phyloP scores from a whole-genome alignment of 176 grass and related monocot species.

The Pharus latifolius region DNA sequence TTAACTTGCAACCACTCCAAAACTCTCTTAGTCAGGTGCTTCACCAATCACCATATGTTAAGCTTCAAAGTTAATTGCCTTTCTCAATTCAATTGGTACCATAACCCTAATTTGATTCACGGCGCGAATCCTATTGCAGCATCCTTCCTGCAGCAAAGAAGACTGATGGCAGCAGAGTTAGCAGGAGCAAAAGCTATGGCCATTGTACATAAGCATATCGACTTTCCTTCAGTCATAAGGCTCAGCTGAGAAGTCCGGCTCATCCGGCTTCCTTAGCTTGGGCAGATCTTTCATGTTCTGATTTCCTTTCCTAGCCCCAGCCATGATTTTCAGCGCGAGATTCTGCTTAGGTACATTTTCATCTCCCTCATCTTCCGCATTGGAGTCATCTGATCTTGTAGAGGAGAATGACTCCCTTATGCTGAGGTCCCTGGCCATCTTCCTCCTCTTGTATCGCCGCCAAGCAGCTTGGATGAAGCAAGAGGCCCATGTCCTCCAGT shows the following conservation, averaged over 20 bases:
- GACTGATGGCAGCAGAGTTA: not conserved
- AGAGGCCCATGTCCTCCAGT: slow-evolving; percentile 83
- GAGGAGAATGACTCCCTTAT: slow-evolving; percentile 79
- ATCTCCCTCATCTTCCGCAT: slow-evolving; percentile 27
- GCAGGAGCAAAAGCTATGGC: not conserved
- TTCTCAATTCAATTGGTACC: not conserved
- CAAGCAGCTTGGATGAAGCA: slow-evolving; percentile 95
- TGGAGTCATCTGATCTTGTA: slow-evolving; percentile 37
- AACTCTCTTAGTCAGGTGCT: not conserved
- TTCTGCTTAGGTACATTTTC: slow-evolving; percentile 32
- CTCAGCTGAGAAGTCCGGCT: slow-evolving; percentile 85
- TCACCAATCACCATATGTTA: not conserved
- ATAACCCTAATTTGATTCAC: not conserved
- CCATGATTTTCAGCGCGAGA: slow-evolving; percentile 50
- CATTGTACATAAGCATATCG: not conserved
- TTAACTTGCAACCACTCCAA: not conserved
- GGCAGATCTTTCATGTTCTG: slow-evolving; percentile 49
- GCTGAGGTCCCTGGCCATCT: slow-evolving; percentile 60
- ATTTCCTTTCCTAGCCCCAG: slow-evolving; percentile 56
- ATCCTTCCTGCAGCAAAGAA: not conserved
- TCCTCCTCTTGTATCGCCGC: slow-evolving; percentile 69
- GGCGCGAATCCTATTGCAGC: not conserved
- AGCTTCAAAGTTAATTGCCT: not conserved
- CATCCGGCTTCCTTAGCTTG: slow-evolving; percentile 73
- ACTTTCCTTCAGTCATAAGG: slow-evolving; percentile 35